Evolutionary conservation across 768 basidiomycete species (phyloP), one percentile per base, ranked within the genome.

Genomic region (Lactarius trivialis): DNA sequence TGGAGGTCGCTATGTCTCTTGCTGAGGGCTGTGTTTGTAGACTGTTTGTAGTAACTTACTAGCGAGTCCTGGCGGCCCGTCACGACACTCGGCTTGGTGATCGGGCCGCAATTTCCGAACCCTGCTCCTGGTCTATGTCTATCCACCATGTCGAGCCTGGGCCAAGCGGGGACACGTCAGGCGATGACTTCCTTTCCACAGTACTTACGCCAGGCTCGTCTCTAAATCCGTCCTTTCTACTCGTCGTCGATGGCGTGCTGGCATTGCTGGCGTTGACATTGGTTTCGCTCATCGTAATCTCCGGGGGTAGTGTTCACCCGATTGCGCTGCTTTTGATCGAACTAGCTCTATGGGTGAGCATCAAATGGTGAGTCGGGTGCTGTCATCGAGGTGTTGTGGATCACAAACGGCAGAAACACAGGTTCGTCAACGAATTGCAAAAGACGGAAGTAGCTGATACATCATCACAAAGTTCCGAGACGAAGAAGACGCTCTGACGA

Each of bases 141-240:
- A 51, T 36, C 17, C 32, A 9, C 7, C 32, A 32, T 55, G 24
- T 26, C 39, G 55, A 55, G 8, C 53, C 26, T 28, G 21, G 17
- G 24, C 8, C 28, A 8, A 21, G 28, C 15, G 14, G 34, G 30
- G 41, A 60, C 12, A 32, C 17, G n/a, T 48, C 43, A 17, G 61
- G 32, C 37, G 26, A 57, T 11, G 69, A 62, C 11, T 81, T 88
- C 68, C 71, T 89, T 63, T 73, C 79, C 21, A 76, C 79, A 63
- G 77, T 93, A 60, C 77, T 93, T 15, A 80, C 76, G 54, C 89
- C 91, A 11, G 89, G 90, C 26, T 91, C 89, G 2, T 87, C 89
- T 2, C 74, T 90, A n/a, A 74, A 89, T 61, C 88, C 88, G 0
- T 79, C 77, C 0, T 89, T 90, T 70, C 78, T 89, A 1, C 71